Conservation (phyloP, 345 rosid genomes). For the Streptanthus diversifolius region DNA sequence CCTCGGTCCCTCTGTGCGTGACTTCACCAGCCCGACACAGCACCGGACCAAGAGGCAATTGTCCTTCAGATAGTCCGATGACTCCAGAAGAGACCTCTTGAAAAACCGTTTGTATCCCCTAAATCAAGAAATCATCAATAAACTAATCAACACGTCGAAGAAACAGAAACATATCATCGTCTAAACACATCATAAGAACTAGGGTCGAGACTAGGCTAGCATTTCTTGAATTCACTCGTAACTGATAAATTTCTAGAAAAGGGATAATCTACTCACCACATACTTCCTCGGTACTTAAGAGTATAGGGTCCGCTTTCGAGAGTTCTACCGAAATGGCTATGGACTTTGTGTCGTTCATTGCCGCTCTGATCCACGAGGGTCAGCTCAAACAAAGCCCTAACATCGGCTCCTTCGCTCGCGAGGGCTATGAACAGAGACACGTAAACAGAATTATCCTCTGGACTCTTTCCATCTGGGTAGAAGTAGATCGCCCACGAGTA, state of each 20-base stretch:
- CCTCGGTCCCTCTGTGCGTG: conserved; percentile 67
- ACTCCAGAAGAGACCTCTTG: conserved; percentile 58
- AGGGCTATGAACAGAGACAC: conserved; percentile 69
- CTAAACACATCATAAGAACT: neutral
- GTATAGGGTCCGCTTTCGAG: conserved; percentile 78
- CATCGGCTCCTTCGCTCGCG: conserved; percentile 75
- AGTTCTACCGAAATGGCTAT: conserved; percentile 72
- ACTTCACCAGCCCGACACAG: conserved; percentile 75
- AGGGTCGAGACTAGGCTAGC: neutral
- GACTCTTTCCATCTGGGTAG: conserved; percentile 78
- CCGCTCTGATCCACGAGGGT: conserved; percentile 80
- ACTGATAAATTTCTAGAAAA: neutral
- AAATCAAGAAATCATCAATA: neutral
- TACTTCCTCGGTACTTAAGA: conserved; percentile 69
- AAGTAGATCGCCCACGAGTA: conserved; percentile 75
- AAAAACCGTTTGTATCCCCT: conserved; percentile 91
- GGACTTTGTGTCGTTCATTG: conserved; percentile 58
- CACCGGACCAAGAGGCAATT: conserved; percentile 62
- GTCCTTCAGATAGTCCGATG: conserved; percentile 68
- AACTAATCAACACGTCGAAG: neutral
- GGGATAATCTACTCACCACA: conserved; percentile 54
- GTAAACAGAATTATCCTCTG: conserved; percentile 54
- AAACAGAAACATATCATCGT: neutral
- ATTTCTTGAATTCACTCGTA: neutral
- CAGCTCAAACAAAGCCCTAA: conserved; percentile 72